Conservation (phyloP, 306 rosid species). For the Bauhinia variegata region DNA sequence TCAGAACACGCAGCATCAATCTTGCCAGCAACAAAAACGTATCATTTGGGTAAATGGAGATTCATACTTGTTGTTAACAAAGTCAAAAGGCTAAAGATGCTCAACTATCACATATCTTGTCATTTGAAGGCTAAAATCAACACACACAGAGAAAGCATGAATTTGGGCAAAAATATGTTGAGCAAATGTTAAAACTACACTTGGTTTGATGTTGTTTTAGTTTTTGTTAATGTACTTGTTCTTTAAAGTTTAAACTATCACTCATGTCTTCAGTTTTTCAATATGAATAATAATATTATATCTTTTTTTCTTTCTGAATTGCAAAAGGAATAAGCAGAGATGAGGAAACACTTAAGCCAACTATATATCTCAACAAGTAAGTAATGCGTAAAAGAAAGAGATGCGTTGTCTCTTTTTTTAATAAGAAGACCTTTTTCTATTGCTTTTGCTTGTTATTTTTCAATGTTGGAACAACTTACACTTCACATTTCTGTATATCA, state of each 20-base stretch:
- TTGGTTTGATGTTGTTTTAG: background rate
- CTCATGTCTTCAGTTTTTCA: slow-evolving; percentile 6
- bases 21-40: slow-evolving; percentile 81
- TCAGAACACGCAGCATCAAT: slow-evolving; percentile 76
- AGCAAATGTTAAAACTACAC: slow-evolving; percentile 12
- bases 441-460: slow-evolving; percentile 21
- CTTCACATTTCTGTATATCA: background rate
- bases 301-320: slow-evolving; percentile 33
- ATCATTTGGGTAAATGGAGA: slow-evolving; percentile 76
- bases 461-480: slow-evolving; percentile 14
- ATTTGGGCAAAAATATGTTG: slow-evolving; percentile 8
- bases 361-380: slow-evolving; percentile 86
- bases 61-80: slow-evolving; percentile 9
- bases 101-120: slow-evolving; percentile 11
- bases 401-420: background rate
- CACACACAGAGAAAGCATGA: background rate
- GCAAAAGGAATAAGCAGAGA: slow-evolving; percentile 72
- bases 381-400: slow-evolving; percentile 30
- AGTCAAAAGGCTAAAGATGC: background rate
- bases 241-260: slow-evolving; percentile 3
- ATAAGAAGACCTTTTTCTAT: background rate
- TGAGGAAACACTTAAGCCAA: slow-evolving; percentile 88
- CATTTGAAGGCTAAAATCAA: slow-evolving; percentile 10
- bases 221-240: slow-evolving; percentile 1
- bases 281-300: slow-evolving; percentile 8